Base-by-base conservation (phyloP, 805 yeast genomes). In the Wickerhamiella azyma region DNA sequence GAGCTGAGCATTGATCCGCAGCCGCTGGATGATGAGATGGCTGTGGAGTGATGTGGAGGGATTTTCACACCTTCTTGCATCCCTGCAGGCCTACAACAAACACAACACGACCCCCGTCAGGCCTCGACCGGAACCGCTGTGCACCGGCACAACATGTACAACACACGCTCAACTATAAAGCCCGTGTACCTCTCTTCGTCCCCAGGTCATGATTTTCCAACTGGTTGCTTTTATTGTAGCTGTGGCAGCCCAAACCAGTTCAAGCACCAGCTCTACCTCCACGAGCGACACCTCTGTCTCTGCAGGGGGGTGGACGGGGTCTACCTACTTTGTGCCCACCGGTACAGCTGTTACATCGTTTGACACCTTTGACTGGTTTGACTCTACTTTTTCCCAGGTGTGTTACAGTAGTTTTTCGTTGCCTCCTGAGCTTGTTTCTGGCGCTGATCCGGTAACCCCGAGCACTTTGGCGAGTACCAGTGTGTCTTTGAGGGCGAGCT, bases 1-100 rank as follows among this genome's bases (percentile, higher is more conserved):
- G 51, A 50, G 19, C 44, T 52, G n/a, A 53, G 51, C 38, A 45
- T 42, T 8, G 52, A 52, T 19, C 44, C 32, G 11, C 38, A n/a
- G 14, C 37, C 33, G 6, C 5, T 30, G 33, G 33, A 30, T 16
- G 33, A 30, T 6, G 33, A 30, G 8, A 30, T 30, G 33, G 33
- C 33, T 5, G 33, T 30, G 16, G 33, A 30, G 14, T 30, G 16
- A 13, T 5, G 32, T 9, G n/a, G 13, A n/a, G n/a, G n/a, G n/a
- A n/a, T n/a, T n/a, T n/a, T n/a, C n/a, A n/a, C n/a, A n/a, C n/a
- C n/a, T n/a, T n/a, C n/a, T n/a, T n/a, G n/a, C n/a, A n/a, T n/a
- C n/a, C n/a, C n/a, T n/a, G n/a, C n/a, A n/a, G n/a, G 24, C 24
- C 24, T 21, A 21, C 24, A 21, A 21, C 24, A 21, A 21, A 21